These are phyloP conservation scores for Dictyostelium intermedium DNA, from an alignment of 78 protist species.

Conservation along the genomic window DNA sequence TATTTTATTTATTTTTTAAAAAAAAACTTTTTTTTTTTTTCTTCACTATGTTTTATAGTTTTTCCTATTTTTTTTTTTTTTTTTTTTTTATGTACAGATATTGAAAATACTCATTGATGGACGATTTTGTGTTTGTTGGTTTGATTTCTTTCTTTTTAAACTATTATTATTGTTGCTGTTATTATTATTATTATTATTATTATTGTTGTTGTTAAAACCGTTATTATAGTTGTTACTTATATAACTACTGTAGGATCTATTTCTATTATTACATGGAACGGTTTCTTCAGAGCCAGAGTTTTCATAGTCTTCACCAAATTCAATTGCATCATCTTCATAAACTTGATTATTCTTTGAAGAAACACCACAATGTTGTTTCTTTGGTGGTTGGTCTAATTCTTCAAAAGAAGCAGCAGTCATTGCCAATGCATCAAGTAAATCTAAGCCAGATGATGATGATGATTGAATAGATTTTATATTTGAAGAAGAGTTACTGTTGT, in stretches of 20 bases:
- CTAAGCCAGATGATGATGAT: neutral
- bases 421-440: slow-evolving; percentile 35
- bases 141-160: neutral
- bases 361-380: neutral
- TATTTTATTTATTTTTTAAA: too few relatives aligned
- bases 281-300: neutral
- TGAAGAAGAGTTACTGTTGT: neutral
- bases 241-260: neutral
- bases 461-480: neutral
- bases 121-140: neutral
- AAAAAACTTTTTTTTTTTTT: too few relatives aligned
- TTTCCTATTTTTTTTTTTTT: neutral
- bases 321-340: neutral
- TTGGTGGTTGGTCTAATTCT: neutral
- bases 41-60: too few relatives aligned
- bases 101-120: neutral
- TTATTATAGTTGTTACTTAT: neutral
- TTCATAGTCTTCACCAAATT: neutral
- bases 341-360: neutral
- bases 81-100: neutral
- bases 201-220: too few relatives aligned
- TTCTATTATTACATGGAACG: neutral
- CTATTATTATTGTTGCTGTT: neutral
- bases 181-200: neutral
- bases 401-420: slow-evolving; percentile 20